These are phyloP conservation scores for Maudiozyma turicensis DNA, from an alignment of 805 yeast genomes.

Conservation along the genomic window DNA sequence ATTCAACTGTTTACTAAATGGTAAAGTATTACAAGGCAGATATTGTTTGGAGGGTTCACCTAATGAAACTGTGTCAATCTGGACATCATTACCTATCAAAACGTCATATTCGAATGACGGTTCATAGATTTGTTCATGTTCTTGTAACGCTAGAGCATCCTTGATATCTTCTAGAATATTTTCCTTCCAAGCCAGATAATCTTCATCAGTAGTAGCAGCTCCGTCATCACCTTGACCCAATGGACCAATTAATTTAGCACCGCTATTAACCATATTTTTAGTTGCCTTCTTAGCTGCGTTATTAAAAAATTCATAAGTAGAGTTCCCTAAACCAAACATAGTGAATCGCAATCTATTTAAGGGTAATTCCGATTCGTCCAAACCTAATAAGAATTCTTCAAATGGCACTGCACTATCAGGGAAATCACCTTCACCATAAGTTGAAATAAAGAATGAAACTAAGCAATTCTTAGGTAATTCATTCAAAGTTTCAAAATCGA, in stretches of 20 bases:
- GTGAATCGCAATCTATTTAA: constrained; percentile 55
- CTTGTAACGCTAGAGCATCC: constrained; percentile 56
- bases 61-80: constrained; percentile 38
- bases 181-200: constrained; percentile 90
- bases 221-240: constrained; percentile 95
- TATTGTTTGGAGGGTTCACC: constrained; percentile 76
- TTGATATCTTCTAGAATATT: constrained; percentile 56
- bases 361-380: constrained; percentile 33
- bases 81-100: constrained; percentile 25
- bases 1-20: constrained; percentile 30
- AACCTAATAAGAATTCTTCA: constrained; percentile 46
- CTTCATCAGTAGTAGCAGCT: constrained; percentile 89
- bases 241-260: constrained; percentile 62
- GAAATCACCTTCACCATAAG: constrained; percentile 98
- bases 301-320: constrained; percentile 87
- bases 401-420: constrained; percentile 85
- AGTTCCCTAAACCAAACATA: constrained; percentile 88
- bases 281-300: constrained; percentile 62
- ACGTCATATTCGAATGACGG: constrained; percentile 46
- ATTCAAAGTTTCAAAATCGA: constrained; percentile 70
- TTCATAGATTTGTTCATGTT: constrained; percentile 66
- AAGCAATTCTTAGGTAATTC: constrained; percentile 47
- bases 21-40: constrained; percentile 30
- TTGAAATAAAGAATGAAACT: constrained; percentile 72
- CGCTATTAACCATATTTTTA: constrained; percentile 41